These are phyloP conservation scores for Phytomonas sp. DNA, from an alignment of 208 protist genomes.

Conservation along the genomic window DNA sequence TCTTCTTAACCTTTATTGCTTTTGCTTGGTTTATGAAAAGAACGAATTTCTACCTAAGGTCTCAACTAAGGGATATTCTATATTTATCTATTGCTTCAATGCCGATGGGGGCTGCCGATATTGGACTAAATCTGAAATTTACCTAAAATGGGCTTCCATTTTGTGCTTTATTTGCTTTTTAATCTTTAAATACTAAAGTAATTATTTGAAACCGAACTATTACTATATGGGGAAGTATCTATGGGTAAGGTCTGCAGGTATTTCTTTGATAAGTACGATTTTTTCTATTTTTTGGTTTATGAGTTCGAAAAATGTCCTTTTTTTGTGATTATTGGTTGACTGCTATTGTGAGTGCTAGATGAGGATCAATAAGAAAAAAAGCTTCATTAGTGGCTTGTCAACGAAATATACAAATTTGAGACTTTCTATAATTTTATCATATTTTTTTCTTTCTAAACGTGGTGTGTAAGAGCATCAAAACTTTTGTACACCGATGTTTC, in stretches of 20 bases:
- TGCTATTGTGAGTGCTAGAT: not conserved
- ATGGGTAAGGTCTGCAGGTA: not conserved
- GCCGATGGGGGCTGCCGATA: not conserved
- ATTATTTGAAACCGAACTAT: not conserved
- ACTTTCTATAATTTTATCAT: not conserved
- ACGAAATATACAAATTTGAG: not conserved
- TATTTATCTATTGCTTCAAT: not conserved
- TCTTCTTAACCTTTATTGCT: not conserved
- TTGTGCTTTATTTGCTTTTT: not conserved
- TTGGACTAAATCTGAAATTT: not conserved
- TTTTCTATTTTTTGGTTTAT: not conserved
- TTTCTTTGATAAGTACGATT: not conserved
- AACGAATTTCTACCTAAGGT: not conserved
- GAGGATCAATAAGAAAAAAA: not conserved
- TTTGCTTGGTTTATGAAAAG: not conserved
- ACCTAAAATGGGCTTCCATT: not conserved
- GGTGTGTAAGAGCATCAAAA: not conserved
- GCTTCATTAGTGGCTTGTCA: not conserved
- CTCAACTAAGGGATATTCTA: not conserved
- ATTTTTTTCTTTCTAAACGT: not conserved
- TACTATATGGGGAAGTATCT: not conserved
- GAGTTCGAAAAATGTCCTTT: not conserved
- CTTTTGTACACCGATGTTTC: not conserved
- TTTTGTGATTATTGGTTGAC: not conserved
- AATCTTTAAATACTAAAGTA: not conserved